A percentile compares a stretch with the other conserved stretches of the same genome.
These are phyloP conservation scores for Chalciporus chontae DNA, from an alignment of 768 basidiomycete species.

Conservation along the genomic window DNA sequence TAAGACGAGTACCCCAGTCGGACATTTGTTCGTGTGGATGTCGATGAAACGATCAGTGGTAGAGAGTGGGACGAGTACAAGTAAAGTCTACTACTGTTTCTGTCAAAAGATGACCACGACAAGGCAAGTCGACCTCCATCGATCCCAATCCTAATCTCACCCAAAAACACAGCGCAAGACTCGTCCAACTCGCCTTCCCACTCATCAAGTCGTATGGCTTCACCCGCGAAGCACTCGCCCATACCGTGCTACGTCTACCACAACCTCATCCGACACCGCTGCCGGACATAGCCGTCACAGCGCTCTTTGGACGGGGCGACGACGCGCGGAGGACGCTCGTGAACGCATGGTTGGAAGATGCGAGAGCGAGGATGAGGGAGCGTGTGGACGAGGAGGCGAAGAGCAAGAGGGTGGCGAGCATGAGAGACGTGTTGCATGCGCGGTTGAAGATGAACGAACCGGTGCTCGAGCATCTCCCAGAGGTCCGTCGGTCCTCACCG, in stretches of 20 bases:
- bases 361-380: conserved; percentile 47
- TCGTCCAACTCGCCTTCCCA: conserved; percentile 62
- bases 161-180: conserved; percentile 19
- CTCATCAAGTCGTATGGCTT: conserved; percentile 69
- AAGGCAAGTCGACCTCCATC: conserved; percentile 12
- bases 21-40: conserved; percentile 27
- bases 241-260: conserved; percentile 54
- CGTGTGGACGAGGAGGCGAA: not conserved
- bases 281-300: conserved; percentile 64
- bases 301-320: conserved; percentile 71
- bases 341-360: conserved; percentile 72
- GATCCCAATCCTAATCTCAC: not conserved
- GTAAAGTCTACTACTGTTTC: too few species aligned
- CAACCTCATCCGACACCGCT: conserved; percentile 55
- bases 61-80: too few species aligned
- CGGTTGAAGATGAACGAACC: conserved; percentile 67
- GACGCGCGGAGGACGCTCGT: conserved; percentile 62
- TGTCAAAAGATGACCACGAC: conserved; percentile 8
- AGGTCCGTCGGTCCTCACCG: conserved; percentile 40
- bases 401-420: conserved; percentile 18
- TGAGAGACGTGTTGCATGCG: conserved; percentile 51
- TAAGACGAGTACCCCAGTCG: conserved; percentile 42
- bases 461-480: conserved; percentile 60
- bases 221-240: conserved; percentile 65
- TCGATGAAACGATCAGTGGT: too few species aligned